Percentiles rank a stretch among this genome's conserved stretches.
These are phyloP conservation scores for Beauveria asiatica DNA, from an alignment of 2,329 filamentous ascomycete genomes.

Conservation along the genomic window DNA sequence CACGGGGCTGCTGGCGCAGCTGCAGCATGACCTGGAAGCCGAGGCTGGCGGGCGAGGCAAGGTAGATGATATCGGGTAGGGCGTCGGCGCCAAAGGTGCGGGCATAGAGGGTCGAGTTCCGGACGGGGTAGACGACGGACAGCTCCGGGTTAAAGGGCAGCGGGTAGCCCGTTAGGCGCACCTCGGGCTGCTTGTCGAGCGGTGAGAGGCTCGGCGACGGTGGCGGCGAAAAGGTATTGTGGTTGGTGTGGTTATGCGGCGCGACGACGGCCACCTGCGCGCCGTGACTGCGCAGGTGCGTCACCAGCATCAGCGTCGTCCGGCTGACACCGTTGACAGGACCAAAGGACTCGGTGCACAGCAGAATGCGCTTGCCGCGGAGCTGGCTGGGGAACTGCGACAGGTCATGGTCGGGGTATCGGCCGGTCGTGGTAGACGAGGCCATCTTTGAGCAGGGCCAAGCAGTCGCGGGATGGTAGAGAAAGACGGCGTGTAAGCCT, in stretches of 20 bases:
- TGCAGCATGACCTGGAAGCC: conserved; percentile 67
- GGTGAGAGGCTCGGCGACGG: conserved; percentile 25
- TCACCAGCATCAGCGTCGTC: conserved; percentile 61
- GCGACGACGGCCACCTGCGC: conserved; percentile 59
- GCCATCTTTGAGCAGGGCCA: neutral
- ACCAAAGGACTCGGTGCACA: conserved; percentile 64
- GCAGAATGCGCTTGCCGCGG: conserved; percentile 52
- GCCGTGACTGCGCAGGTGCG: conserved; percentile 56
- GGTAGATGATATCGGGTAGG: conserved; percentile 57
- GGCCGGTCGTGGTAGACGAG: neutral
- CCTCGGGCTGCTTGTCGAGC: conserved; percentile 34
- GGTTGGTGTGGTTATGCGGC: conserved; percentile 46
- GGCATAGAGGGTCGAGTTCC: conserved; percentile 51
- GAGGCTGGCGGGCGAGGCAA: conserved; percentile 60
- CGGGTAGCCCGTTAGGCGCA: conserved; percentile 55
- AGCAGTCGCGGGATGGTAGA: neutral
- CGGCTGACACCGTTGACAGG: conserved; percentile 67
- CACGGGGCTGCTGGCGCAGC: conserved; percentile 47
- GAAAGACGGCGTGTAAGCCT: neutral
- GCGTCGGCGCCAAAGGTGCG: conserved; percentile 45
- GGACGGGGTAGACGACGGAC: conserved; percentile 61
- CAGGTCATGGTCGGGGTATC: conserved; percentile 28
- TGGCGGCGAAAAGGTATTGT: conserved; percentile 45
- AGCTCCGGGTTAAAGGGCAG: conserved; percentile 65
- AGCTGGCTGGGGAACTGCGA: conserved; percentile 39